Evolutionary conservation across 2,329 filamentous ascomycete species (phyloP), one percentile per base, ranked within the genome.

Genomic region (Magnaporthiopsis poae): DNA sequence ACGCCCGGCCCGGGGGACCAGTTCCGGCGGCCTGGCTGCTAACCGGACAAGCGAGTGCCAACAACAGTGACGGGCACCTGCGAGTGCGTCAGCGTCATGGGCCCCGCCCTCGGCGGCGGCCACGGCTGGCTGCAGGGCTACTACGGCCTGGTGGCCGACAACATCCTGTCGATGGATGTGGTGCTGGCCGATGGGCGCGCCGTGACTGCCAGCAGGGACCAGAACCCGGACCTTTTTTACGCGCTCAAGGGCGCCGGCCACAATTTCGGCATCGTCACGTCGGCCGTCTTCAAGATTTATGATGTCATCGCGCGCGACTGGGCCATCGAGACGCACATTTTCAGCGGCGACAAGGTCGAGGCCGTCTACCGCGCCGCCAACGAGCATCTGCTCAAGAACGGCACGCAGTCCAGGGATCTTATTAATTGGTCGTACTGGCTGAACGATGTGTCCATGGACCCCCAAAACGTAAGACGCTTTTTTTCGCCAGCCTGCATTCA

Each of bases 241-340:
- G 84, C 77, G 0, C 77, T 87, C 69, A 77, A 77, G 63, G 84
- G 84, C 5, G 84, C 84, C 1, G 84, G 84, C 0, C 81, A 85
- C 67, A 86, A 86, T 73, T 86, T 86, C 67, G 84, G 84, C 60
- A 79, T 86, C 65, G 80, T 86, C 21, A 84, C 81, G 1, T 78
- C 78, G 3, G 71, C 79, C 25, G 78, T 75, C 1, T 75, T 75
- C 25, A 80, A 81, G 71, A 78, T 84, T 64, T 83, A 81, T 69
- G 77, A 81, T 65, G 73, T 73, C 46, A 72, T 72, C 64, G 65
- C 74, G 70, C 68, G 67, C 33, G 72, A 74, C 64, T 80, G 76
- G 72, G 77, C 77, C 7, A 76, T 78, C 63, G 74, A 78, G 64
- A 79, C 75, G 1, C 68, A 81, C 65, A 75, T 75, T 31, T 81